These are phyloP conservation scores for Pythium insidiosum DNA, from an alignment of 352 stramenopile genomes.

Conservation along the genomic window DNA sequence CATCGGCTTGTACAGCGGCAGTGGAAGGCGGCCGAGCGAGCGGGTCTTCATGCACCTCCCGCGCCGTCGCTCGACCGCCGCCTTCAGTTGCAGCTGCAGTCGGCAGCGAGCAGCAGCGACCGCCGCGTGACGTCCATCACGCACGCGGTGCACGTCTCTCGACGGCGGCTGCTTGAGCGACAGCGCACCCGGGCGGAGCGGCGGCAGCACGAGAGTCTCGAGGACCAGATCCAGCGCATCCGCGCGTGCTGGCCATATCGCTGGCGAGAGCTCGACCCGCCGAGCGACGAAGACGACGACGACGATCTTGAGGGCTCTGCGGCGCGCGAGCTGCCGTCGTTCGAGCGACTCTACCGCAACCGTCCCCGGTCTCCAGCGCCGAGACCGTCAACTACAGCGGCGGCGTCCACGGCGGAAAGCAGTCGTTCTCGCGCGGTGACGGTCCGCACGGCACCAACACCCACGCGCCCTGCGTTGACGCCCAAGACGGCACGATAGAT, in stretches of 20 bases:
- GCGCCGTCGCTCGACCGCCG: no score
- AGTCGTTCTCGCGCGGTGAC: no score
- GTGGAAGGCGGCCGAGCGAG: constrained; percentile 44
- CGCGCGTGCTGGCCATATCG: constrained; percentile 61
- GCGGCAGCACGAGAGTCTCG: background rate
- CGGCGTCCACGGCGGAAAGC: background rate
- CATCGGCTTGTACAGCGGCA: constrained; percentile 38
- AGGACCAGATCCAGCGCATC: constrained; percentile 48
- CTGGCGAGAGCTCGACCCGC: constrained; percentile 24
- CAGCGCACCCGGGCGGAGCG: constrained; percentile 1
- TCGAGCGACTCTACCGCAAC: constrained; percentile 21
- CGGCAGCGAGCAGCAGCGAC: no score
- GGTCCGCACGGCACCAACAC: no score
- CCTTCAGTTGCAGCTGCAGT: no score
- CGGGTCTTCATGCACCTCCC: constrained; percentile 14
- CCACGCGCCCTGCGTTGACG: no score
- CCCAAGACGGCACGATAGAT: no score
- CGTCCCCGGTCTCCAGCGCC: constrained; percentile 2
- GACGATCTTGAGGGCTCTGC: no score
- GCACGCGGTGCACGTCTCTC: constrained; percentile 35
- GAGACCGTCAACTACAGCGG: background rate
- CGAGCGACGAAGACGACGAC: constrained; percentile 6
- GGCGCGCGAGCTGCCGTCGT: constrained; percentile 9
- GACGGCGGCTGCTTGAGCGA: constrained; percentile 18
- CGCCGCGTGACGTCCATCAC: constrained; percentile 33